These are phyloP conservation scores for Calonectria hawksworthii DNA, from an alignment of 2,329 filamentous ascomycete genomes.

Conservation along the genomic window DNA sequence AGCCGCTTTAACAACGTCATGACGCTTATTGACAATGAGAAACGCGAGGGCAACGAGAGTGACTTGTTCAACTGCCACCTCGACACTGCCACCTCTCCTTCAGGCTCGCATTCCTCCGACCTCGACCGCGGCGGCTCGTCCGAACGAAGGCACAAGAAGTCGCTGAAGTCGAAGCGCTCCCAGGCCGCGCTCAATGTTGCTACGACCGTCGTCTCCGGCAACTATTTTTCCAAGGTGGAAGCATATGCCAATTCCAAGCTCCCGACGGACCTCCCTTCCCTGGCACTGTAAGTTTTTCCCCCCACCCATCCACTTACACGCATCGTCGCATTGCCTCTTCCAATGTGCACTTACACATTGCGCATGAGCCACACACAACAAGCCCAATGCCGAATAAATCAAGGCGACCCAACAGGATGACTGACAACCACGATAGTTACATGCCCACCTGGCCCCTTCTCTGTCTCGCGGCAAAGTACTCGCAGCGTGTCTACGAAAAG, in stretches of 20 bases:
- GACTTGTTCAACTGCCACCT: constrained; percentile 63
- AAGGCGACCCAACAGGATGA: neutral
- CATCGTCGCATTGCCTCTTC: neutral
- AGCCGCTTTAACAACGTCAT: constrained; percentile 77
- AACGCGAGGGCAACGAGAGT: constrained; percentile 65
- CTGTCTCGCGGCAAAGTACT: constrained; percentile 84
- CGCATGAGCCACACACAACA: neutral
- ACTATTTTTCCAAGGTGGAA: constrained; percentile 82
- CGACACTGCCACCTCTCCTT: constrained; percentile 11
- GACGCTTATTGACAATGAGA: constrained; percentile 78
- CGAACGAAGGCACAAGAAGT: constrained; percentile 30
- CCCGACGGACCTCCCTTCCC: constrained; percentile 74
- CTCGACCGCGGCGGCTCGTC: constrained; percentile 24
- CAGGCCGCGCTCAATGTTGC: constrained; percentile 34
- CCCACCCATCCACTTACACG: neutral
- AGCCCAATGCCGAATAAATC: neutral
- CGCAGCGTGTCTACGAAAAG: constrained; percentile 79
- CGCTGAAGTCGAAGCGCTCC: constrained; percentile 32
- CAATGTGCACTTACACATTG: neutral
- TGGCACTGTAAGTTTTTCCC: constrained; percentile 71
- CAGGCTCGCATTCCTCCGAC: constrained; percentile 1
- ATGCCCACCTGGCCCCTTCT: constrained; percentile 83
- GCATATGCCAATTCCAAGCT: constrained; percentile 83
- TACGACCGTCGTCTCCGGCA: constrained; percentile 56
- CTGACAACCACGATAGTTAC: constrained; percentile 61